Percentiles rank a stretch among this genome's conserved stretches.
Evolutionary conservation across 257 asterid species (phyloP).

Genomic region (Primulina huaijiensis): DNA sequence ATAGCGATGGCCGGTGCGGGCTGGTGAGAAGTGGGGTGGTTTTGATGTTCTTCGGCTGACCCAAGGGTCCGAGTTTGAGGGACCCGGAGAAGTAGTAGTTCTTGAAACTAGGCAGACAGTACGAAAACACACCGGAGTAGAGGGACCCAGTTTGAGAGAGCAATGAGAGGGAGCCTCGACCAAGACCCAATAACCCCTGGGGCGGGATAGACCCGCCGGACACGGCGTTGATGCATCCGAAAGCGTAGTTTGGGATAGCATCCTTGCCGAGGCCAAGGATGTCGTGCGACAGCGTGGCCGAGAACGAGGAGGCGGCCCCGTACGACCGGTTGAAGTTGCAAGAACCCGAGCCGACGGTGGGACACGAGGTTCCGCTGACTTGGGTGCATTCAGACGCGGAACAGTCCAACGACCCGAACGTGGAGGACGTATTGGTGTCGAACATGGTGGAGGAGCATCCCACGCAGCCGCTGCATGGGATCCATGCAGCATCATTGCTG

Average conservation of each 20-base stretch:
- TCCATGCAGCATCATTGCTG: slow-evolving; percentile 80
- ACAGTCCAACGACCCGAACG: slow-evolving; percentile 58
- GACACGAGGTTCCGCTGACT: slow-evolving; percentile 61
- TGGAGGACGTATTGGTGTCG: slow-evolving; percentile 55
- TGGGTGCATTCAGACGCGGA: slow-evolving; percentile 67
- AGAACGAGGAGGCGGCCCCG: slow-evolving; percentile 65
- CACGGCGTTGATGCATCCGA: slow-evolving; percentile 64
- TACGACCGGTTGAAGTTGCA: slow-evolving; percentile 75
- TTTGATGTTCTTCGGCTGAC: slow-evolving; percentile 68
- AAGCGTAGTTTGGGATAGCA: slow-evolving; percentile 55
- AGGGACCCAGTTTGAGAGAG: slow-evolving; percentile 63
- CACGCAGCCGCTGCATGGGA: slow-evolving; percentile 78
- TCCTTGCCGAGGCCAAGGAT: slow-evolving; percentile 53
- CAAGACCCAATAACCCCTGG: slow-evolving; percentile 82
- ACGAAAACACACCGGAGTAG: slow-evolving; percentile 73
- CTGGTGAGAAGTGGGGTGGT: slow-evolving; percentile 77
- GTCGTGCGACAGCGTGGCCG: slow-evolving; percentile 68
- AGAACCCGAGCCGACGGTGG: slow-evolving; percentile 41
- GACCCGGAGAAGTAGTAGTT: slow-evolving; percentile 87
- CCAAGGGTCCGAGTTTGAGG: slow-evolving; percentile 73
- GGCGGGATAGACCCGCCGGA: slow-evolving; percentile 73
- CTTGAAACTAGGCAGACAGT: slow-evolving; percentile 79
- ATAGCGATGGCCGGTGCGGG: slow-evolving; percentile 77
- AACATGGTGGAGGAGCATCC: slow-evolving; percentile 62
- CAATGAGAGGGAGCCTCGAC: slow-evolving; percentile 78